Conservation (phyloP, 441 rosid species). For the Viola pubescens region DNA sequence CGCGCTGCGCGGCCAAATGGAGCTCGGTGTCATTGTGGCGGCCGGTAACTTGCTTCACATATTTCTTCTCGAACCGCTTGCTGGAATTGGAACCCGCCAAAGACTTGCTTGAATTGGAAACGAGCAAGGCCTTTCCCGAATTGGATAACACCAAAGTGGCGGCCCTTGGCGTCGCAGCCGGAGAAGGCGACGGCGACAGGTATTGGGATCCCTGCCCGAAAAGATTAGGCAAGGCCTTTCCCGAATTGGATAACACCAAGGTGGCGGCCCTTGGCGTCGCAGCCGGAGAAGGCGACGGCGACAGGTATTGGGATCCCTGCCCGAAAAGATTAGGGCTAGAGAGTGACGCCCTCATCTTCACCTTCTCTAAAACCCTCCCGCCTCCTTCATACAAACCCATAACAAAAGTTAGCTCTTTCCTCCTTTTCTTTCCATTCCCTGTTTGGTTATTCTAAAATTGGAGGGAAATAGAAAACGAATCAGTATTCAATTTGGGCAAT, state of each 20-base stretch:
- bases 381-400: conserved; percentile 22
- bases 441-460: too few relatives aligned
- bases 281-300: conserved; percentile 27
- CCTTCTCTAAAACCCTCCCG: conserved; percentile 48
- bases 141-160: conserved; percentile 39
- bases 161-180: conserved; percentile 41
- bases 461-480: background rate
- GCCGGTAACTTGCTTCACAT: conserved; percentile 88
- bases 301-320: conserved; percentile 26
- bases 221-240: conserved; percentile 35
- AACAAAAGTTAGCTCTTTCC: background rate
- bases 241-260: conserved; percentile 51
- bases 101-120: conserved; percentile 57
- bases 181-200: conserved; percentile 16
- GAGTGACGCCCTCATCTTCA: conserved; percentile 17
- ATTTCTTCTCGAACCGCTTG: conserved; percentile 78
- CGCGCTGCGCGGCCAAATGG: conserved; percentile 77
- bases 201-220: too few relatives aligned
- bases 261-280: conserved; percentile 40
- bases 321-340: conserved; percentile 19
- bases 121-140: conserved; percentile 55
- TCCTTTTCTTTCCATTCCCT: too few relatives aligned
- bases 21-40: conserved; percentile 93
- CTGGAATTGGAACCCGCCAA: conserved; percentile 60
- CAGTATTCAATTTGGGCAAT: background rate